These are phyloP conservation scores for Golubevia pallescens DNA, from an alignment of 1,284 basidiomycete genomes.

Conservation along the genomic window DNA sequence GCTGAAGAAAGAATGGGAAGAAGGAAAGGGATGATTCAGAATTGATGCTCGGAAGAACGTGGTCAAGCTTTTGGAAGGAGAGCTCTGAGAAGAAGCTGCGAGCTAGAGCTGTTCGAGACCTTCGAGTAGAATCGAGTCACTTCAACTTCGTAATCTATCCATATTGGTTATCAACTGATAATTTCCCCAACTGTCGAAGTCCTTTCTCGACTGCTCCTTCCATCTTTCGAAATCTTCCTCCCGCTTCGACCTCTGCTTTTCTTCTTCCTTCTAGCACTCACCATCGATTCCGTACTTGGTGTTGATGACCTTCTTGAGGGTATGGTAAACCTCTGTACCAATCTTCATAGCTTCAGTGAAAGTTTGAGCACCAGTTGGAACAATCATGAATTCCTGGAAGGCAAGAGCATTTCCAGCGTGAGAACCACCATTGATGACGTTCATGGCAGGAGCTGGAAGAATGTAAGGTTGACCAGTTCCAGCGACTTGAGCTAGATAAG, in stretches of 20 bases:
- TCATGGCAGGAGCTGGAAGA: conserved; percentile 82
- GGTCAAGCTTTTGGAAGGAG: too few relatives aligned
- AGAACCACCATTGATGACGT: conserved; percentile 99
- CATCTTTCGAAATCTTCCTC: too few relatives aligned
- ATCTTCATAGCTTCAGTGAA: conserved; percentile 99
- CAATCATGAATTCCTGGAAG: conserved; percentile 99
- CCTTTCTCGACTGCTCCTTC: too few relatives aligned
- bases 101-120: too few relatives aligned
- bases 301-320: conserved; percentile 98
- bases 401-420: conserved; percentile 99
- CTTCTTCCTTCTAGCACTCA: conserved; percentile 64
- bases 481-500: conserved; percentile 92
- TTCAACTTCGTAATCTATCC: too few relatives aligned
- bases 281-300: conserved; percentile 99
- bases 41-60: too few relatives aligned
- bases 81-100: too few relatives aligned
- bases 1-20: conserved; percentile 11
- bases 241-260: too few relatives aligned
- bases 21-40: too few relatives aligned
- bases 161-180: too few relatives aligned
- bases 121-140: too few relatives aligned
- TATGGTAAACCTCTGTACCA: conserved; percentile 97
- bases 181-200: too few relatives aligned
- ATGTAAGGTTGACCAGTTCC: conserved; percentile 91
- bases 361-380: conserved; percentile 86